Conservation (phyloP, 2,329 filamentous ascomycete genomes). For the Boeremia exigua region DNA sequence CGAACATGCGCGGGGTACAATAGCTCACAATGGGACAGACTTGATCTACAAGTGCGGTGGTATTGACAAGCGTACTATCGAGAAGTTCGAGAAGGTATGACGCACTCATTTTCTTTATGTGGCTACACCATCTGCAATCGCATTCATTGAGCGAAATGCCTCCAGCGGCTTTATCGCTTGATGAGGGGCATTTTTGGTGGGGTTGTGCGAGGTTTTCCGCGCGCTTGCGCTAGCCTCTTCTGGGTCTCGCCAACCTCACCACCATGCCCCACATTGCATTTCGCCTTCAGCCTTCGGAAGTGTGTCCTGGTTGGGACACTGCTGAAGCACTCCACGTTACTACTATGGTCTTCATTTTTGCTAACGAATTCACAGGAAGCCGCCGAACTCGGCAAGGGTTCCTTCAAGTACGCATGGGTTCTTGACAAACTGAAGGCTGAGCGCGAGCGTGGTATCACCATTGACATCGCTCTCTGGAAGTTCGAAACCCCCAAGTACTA, state of each 20-base stretch:
- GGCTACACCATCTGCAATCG: slow-evolving; percentile 16
- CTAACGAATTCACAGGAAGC: slow-evolving; percentile 75
- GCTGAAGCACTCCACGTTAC: not conserved
- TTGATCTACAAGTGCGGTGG: slow-evolving; percentile 99
- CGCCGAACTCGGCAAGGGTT: slow-evolving; percentile 98
- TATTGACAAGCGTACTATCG: slow-evolving; percentile 99
- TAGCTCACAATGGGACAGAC: slow-evolving; percentile 60
- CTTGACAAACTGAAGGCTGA: slow-evolving; percentile 99
- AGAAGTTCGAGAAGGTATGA: slow-evolving; percentile 99
- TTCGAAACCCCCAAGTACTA: slow-evolving; percentile 99
- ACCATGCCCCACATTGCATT: slow-evolving; percentile 40
- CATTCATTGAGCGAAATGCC: slow-evolving; percentile 34
- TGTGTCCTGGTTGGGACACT: not conserved
- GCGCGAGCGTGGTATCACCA: slow-evolving; percentile 99
- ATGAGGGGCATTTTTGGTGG: slow-evolving; percentile 50
- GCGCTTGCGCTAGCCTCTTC: slow-evolving; percentile 44
- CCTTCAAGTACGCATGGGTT: slow-evolving; percentile 99
- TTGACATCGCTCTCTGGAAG: slow-evolving; percentile 99
- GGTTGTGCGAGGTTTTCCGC: slow-evolving; percentile 48
- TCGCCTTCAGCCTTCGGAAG: slow-evolving; percentile 13
- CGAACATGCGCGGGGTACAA: slow-evolving; percentile 36
- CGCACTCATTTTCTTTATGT: slow-evolving; percentile 25
- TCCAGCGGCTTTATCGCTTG: slow-evolving; percentile 31
- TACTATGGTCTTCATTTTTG: slow-evolving; percentile 29
- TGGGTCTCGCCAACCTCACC: slow-evolving; percentile 39